Evolutionary conservation across 345 rosid species (phyloP).

Genomic region (Schrenkiella parvula): DNA sequence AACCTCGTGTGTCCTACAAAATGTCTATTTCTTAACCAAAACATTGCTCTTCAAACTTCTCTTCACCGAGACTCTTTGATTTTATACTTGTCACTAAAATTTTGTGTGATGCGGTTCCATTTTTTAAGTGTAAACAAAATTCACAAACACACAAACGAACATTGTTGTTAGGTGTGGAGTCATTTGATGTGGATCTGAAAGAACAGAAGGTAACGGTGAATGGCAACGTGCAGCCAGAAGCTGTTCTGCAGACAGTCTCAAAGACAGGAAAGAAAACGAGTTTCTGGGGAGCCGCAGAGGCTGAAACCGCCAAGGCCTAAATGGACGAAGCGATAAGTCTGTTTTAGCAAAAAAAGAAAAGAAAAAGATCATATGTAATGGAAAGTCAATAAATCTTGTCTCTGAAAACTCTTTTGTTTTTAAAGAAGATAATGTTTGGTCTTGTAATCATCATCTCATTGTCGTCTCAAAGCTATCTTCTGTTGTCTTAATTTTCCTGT

Average conservation of each 20-base stretch:
- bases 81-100: background rate
- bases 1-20: no score
- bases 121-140: background rate
- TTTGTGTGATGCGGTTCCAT: background rate
- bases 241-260: conserved; percentile 73
- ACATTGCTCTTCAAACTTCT: no score
- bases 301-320: conserved; percentile 36
- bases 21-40: background rate
- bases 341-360: background rate
- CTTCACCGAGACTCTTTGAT: background rate
- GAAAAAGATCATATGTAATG: conserved; percentile 10
- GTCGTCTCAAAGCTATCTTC: background rate
- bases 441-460: background rate
- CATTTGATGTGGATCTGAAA: conserved; percentile 66
- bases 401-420: background rate
- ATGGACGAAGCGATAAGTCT: background rate
- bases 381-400: background rate
- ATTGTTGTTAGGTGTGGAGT: conserved; percentile 54
- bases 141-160: background rate
- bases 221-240: conserved; percentile 76
- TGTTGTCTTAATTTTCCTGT: background rate
- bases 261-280: conserved; percentile 79
- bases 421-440: background rate
- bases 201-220: conserved; percentile 84
- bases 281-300: conserved; percentile 68